Evolutionary conservation across 768 basidiomycete species (phyloP).

Genomic region (Suillus variegatus): DNA sequence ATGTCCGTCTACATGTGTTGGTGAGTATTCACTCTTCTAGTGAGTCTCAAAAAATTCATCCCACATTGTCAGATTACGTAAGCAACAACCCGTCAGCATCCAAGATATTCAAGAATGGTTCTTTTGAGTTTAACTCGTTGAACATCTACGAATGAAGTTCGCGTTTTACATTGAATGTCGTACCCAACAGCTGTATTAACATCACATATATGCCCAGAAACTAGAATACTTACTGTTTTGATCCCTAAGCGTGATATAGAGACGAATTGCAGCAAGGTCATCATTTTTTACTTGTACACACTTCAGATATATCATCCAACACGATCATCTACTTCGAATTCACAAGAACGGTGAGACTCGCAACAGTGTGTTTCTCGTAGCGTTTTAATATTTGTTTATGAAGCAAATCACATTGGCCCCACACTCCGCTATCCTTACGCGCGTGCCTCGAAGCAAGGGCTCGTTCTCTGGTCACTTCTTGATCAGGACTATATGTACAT

Average conservation of each 20-base stretch:
- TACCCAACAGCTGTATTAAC: neutral
- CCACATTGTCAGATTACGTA: slow-evolving; percentile 30
- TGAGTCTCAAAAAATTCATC: neutral
- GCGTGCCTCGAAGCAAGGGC: neutral
- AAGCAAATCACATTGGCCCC: neutral
- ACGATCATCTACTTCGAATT: neutral
- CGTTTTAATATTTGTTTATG: neutral
- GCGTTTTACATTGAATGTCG: neutral
- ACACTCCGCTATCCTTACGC: neutral
- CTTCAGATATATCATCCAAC: neutral
- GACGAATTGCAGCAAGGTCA: neutral
- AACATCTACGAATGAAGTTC: slow-evolving; percentile 33
- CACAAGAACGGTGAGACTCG: neutral
- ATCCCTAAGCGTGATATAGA: neutral
- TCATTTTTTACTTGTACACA: neutral
- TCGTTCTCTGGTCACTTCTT: neutral
- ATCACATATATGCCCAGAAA: neutral
- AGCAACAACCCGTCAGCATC: slow-evolving; percentile 34
- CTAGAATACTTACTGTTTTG: neutral
- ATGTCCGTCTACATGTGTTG: slow-evolving; percentile 29
- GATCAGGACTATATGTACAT: neutral
- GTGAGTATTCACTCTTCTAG: slow-evolving; percentile 17
- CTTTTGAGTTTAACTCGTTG: slow-evolving; percentile 41
- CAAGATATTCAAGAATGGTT: slow-evolving; percentile 33
- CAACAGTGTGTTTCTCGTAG: neutral